Evolutionary conservation across 768 basidiomycete species (phyloP), one percentile per base, ranked within the genome.

Genomic region (Russula sp.): DNA sequence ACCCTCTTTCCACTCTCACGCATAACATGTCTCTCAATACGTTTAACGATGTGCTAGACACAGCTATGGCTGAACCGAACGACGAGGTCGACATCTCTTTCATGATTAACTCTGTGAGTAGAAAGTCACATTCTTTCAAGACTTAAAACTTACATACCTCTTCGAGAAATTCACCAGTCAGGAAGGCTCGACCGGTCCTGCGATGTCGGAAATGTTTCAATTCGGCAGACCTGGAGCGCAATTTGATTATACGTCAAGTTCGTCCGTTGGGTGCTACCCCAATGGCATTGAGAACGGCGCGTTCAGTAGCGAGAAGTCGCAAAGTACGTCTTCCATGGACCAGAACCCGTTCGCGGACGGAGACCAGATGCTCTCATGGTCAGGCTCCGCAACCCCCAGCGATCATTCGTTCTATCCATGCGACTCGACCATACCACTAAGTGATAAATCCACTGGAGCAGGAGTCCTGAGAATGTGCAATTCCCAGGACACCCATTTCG

Each of bases 31-130:
- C 56, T 51, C 14, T 30, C 9, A 22, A 57, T 26, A 26, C 24
- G 2, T 28, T 44, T 32, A 34, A 58, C 8, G 30, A 44, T 34
- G 38, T 34, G 30, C 56, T 44, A 16, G 40, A 26, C 22, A 30
- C 18, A 18, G 14, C 4, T 18, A 16, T 22, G 40, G 30, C 18
- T 34, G n/a, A n/a, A 38, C 11, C 50, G n/a, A 42, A 22, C 13
- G 14, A n/a, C 26, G 7, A 61, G n/a, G 26, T 32, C 28, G 16
- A 4, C 59, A 30, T 28, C 9, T 28, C 51, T 16, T 40, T 44
- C 18, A n/a, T 26, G 22, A 46, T 44, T 51, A 51, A 63, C 48
- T 34, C 24, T n/a, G 62, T 58, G 24, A 46, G 62, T 63, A 26
- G 38, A 20, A 51, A 16, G 22, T 5, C 20, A 14, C 30, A 34